These are phyloP conservation scores for Phytophthora europaea DNA, from an alignment of 352 stramenopile species.

Conservation along the genomic window DNA sequence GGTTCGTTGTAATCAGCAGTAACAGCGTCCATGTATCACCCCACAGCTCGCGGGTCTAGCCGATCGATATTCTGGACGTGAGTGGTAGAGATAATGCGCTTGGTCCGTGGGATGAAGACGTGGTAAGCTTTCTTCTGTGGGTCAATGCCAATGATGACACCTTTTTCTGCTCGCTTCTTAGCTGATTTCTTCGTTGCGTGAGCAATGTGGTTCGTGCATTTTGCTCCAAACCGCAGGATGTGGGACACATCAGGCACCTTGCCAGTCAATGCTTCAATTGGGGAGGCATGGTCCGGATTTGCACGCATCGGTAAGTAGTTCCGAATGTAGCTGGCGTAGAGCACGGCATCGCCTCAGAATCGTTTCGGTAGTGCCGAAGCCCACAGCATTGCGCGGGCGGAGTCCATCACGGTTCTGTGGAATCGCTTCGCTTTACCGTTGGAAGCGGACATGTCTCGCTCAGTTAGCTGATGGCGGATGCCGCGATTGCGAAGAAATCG, in stretches of 20 bases:
- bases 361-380: slow-evolving; percentile 4
- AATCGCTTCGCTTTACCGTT: slow-evolving; percentile 14
- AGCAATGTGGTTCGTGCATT: slow-evolving; percentile 8
- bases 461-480: slow-evolving; percentile 2
- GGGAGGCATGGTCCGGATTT: slow-evolving; percentile 27
- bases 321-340: slow-evolving; percentile 12
- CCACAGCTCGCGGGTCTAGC: not conserved
- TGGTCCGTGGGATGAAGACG: slow-evolving; percentile 2
- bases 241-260: slow-evolving; percentile 9
- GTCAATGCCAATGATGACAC: not conserved
- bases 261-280: slow-evolving; percentile 1
- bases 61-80: slow-evolving; percentile 6
- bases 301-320: slow-evolving; percentile 10
- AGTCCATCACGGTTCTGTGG: slow-evolving; percentile 18
- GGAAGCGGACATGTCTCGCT: slow-evolving; percentile 7
- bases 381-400: slow-evolving; percentile 18
- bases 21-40: slow-evolving; percentile 1
- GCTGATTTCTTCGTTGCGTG: slow-evolving; percentile 1
- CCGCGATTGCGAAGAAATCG: slow-evolving; percentile 14
- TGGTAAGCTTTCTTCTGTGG: not conserved
- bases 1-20: too few species aligned
- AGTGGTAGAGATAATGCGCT: not conserved
- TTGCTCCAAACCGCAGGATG: slow-evolving; percentile 14
- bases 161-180: slow-evolving; percentile 8
- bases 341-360: slow-evolving; percentile 18